Percentiles rank a stretch among this genome's conserved stretches.
Conservation (phyloP, 306 rosid genomes). For the Trifolium dubium region DNA sequence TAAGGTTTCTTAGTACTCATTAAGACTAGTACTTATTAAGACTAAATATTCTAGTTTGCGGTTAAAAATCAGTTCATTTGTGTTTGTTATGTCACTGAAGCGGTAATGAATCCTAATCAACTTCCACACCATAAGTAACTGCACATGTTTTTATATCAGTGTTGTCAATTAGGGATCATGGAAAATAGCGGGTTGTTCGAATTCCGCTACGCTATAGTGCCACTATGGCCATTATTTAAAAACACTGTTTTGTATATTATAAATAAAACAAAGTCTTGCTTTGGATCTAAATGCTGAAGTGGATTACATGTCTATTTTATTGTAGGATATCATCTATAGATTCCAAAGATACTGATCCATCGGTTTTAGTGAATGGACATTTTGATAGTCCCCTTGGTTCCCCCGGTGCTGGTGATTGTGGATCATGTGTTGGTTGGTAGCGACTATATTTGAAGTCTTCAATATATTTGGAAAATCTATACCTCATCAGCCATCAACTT, state of each 20-base stretch:
- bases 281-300: constrained; percentile 21
- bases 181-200: no score
- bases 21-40: not conserved
- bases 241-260: no score
- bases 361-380: constrained; percentile 88
- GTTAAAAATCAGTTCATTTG: not conserved
- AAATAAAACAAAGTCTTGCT: constrained; percentile 9
- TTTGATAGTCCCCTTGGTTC: constrained; percentile 96
- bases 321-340: constrained; percentile 74
- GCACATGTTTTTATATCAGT: not conserved
- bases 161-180: not conserved
- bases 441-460: constrained; percentile 32
- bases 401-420: constrained; percentile 98
- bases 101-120: not conserved
- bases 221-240: no score
- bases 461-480: constrained; percentile 11
- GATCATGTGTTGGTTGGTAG: constrained; percentile 95
- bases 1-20: not conserved
- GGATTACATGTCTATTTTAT: constrained; percentile 41
- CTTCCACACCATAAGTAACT: not conserved
- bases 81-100: not conserved
- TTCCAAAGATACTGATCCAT: constrained; percentile 73
- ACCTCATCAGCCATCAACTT: constrained; percentile 2
- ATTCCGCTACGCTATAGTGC: no score
- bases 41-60: not conserved